A percentile compares a stretch with the other conserved stretches of the same genome.
Evolutionary conservation across 2,329 filamentous ascomycete species (phyloP).

Genomic region (Paecilomyces dactylethromorphus): DNA sequence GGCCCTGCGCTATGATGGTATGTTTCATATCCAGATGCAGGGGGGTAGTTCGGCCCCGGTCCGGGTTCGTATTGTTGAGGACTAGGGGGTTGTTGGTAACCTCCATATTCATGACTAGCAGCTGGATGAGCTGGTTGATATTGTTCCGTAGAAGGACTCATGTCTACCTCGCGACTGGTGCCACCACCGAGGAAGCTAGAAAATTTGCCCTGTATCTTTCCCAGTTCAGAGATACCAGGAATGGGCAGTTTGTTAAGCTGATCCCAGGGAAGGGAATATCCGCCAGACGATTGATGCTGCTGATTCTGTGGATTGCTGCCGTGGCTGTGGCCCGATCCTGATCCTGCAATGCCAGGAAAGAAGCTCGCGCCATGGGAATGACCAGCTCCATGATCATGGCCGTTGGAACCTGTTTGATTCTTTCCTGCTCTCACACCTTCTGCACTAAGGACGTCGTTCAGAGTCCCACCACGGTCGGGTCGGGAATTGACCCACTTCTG

Average conservation of each 20-base stretch:
- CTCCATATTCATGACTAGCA: not conserved
- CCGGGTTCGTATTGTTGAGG: not conserved
- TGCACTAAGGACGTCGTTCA: constrained; percentile 72
- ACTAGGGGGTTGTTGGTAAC: not conserved
- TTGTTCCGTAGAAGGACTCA: not conserved
- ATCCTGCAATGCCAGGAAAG: constrained; percentile 19
- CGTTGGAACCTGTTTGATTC: constrained; percentile 56
- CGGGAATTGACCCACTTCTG: constrained; percentile 70
- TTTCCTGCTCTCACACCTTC: constrained; percentile 75
- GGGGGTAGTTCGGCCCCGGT: not conserved
- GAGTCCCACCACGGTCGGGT: constrained; percentile 56
- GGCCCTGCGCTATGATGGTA: not conserved
- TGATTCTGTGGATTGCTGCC: constrained; percentile 9
- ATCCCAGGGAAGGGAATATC: constrained; percentile 21
- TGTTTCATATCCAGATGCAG: not conserved
- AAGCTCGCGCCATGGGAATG: constrained; percentile 26
- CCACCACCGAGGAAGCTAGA: not conserved
- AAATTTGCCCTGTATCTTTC: constrained; percentile 14
- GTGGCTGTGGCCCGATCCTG: constrained; percentile 9
- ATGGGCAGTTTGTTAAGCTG: constrained; percentile 28
- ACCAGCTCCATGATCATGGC: constrained; percentile 12
- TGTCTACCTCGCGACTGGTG: not conserved
- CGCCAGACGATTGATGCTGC: constrained; percentile 11
- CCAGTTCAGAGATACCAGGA: constrained; percentile 31
- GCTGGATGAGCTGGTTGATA: not conserved